Evolutionary conservation across 2,329 filamentous ascomycete species (phyloP).

Genomic region (Alternaria arborescens): DNA sequence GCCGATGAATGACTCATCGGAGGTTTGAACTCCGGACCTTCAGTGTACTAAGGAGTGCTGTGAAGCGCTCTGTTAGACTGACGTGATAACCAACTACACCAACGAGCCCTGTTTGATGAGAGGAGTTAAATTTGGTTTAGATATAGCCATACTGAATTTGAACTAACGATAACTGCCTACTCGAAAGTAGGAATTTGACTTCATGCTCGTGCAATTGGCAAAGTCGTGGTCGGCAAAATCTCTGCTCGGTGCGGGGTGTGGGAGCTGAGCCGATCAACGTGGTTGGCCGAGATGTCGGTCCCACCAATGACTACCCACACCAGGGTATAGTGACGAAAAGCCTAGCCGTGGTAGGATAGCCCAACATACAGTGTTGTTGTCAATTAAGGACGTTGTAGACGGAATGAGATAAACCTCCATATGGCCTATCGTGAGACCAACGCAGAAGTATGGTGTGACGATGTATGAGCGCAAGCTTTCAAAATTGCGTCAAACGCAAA

Average conservation of each 20-base stretch:
- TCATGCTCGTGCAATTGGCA: not conserved
- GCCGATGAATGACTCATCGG: slow-evolving; percentile 14
- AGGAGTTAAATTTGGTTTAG: fast-evolving
- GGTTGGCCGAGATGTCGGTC: not conserved
- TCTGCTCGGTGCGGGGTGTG: not conserved
- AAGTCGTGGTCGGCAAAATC: not conserved
- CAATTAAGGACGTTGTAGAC: not conserved
- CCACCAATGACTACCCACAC: not conserved
- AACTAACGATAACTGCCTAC: not conserved
- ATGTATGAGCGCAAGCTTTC: not conserved
- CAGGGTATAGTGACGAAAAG: not conserved
- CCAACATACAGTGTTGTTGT: not conserved
- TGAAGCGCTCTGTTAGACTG: slow-evolving; percentile 52
- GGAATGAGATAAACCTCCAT: not conserved
- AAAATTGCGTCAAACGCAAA: too few relatives aligned
- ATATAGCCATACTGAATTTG: too few relatives aligned
- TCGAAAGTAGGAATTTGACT: fast-evolving
- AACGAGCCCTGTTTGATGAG: slow-evolving; percentile 35
- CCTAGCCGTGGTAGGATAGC: not conserved
- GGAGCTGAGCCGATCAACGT: not conserved
- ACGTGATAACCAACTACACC: slow-evolving; percentile 60
- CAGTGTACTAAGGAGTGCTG: slow-evolving; percentile 17
- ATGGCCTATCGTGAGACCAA: not conserved
- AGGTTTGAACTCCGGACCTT: slow-evolving; percentile 26
- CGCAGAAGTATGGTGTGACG: not conserved